Conservation (phyloP, 2,329 filamentous ascomycete species). For the Fusarium haematococcum region DNA sequence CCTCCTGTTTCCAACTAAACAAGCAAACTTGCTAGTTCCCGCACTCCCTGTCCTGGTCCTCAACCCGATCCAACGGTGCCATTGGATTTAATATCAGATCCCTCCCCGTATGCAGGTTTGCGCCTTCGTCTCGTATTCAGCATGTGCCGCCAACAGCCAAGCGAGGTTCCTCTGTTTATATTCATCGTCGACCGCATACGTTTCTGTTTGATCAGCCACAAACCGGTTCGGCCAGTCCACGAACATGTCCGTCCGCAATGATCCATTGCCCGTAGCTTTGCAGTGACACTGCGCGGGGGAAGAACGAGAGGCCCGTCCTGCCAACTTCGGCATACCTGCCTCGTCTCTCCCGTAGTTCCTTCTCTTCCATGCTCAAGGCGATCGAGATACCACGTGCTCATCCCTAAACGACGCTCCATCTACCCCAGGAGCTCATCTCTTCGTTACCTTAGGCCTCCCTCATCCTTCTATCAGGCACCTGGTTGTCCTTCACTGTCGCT, state of each 20-base stretch:
- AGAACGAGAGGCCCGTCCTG: constrained; percentile 16
- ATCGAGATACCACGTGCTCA: constrained; percentile 8
- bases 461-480: constrained; percentile 12
- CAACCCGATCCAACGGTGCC: background rate
- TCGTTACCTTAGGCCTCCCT: background rate
- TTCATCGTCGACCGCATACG: background rate
- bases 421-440: background rate
- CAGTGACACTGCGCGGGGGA: constrained; percentile 13
- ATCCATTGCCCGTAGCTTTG: background rate
- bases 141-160: background rate
- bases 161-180: background rate
- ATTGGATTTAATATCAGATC: background rate
- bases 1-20: background rate
- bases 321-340: background rate
- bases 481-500: constrained; percentile 12
- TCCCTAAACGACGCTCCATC: background rate
- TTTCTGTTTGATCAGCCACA: background rate
- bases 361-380: background rate
- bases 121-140: constrained; percentile 25
- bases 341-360: background rate
- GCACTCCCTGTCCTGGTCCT: background rate
- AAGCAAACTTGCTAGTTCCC: background rate
- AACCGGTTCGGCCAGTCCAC: background rate
- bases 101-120: constrained; percentile 25
- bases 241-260: background rate